Evolutionary conservation across 768 basidiomycete species (phyloP), one percentile per base, ranked within the genome.

Genomic region (Rhodotorula babjevae): DNA sequence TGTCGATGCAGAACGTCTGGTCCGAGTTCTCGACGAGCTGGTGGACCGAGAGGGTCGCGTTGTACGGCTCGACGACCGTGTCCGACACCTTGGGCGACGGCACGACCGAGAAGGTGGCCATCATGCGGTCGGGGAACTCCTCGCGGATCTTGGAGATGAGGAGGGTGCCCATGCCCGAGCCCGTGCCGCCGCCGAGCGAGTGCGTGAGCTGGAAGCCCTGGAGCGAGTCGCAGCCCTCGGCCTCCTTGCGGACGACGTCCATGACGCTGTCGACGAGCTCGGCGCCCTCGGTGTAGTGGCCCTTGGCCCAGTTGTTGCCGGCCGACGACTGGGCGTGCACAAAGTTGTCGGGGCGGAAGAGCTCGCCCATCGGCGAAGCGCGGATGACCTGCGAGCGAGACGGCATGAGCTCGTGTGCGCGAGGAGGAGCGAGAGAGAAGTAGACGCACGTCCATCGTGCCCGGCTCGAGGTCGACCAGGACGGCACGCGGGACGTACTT

Each of bases 201-300:
- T 97, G 96, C 73, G 94, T 95, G 82, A 98, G 92, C 83, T 98
- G 94, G 90, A 99, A 98, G 76, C 95, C 96, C 84, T 98, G 96
- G 46, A 98, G 89, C 82, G 90, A 92, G 83, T 98, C 96, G 73
- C 91, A 93, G 53, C 89, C 91, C 84, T 99, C 96, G 69, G 96
- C 95, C 85, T 98, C 95, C 85, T 95, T 96, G 79, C 96, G 91
- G 68, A 98, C 94, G 77, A 99, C 95, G 82, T 99, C 95, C 78
- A 98, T 86, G 65, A 99, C 95, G 61, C 90, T 87, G 84, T 99
- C 96, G 76, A 98, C 96, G 80, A 98, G 88, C 85, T 99, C 96
- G 81, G 96, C 96, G 78, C 95, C 94, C 82, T 92, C 90, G 57
- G 90, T 92, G 84, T 93, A 93, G 81, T 63, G 76, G 33, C 95